A percentile compares a stretch with the other conserved stretches of the same genome.
These are phyloP conservation scores for Camellia sinensis DNA, from an alignment of 148 eudicot genomes.

Conservation along the genomic window DNA sequence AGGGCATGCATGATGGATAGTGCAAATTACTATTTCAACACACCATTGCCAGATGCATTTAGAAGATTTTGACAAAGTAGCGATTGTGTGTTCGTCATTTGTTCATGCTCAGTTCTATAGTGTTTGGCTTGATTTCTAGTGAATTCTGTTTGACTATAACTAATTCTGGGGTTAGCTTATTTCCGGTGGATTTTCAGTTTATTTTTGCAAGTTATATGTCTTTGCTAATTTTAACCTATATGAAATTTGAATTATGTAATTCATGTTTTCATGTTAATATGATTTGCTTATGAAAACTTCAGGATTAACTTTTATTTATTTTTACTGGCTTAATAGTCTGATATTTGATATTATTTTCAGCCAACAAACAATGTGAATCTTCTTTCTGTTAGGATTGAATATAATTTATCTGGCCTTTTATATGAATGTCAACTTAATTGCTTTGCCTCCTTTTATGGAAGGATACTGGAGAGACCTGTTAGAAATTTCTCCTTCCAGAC, in stretches of 20 bases:
- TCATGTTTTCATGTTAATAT: neutral
- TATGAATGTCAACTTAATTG: neutral
- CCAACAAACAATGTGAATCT: neutral
- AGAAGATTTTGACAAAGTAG: neutral
- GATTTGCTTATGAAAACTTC: neutral
- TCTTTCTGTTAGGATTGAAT: neutral
- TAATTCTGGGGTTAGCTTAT: neutral
- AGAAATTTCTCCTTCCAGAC: too few species aligned
- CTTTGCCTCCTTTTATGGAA: neutral
- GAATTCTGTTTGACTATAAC: neutral
- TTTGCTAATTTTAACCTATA: neutral
- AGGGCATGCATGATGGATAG: neutral
- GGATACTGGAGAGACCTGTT: neutral
- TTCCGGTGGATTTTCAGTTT: neutral
- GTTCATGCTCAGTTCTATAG: neutral
- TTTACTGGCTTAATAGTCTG: neutral
- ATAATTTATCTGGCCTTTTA: neutral
- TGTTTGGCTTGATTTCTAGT: neutral
- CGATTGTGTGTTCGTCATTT: neutral
- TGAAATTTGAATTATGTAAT: neutral
- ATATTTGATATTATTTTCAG: neutral
- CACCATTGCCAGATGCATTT: neutral
- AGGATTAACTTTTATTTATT: neutral
- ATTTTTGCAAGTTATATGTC: neutral
- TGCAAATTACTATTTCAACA: neutral